Percentiles rank a stretch among this genome's conserved stretches.
phyloP scores from a whole-genome alignment of 345 rosid species.

The Moringa oleifera region DNA sequence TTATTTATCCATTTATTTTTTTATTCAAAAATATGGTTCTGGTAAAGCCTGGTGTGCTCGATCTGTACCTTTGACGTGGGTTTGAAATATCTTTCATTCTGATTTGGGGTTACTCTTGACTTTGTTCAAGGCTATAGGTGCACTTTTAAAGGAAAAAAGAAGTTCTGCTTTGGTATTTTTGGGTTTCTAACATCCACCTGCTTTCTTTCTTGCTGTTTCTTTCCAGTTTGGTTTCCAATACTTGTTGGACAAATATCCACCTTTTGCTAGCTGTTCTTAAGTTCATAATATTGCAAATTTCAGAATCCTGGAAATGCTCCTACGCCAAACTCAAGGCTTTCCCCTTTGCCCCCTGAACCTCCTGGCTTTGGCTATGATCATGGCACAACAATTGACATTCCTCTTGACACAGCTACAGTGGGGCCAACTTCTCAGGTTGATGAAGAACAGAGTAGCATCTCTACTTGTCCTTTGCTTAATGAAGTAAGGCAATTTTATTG shows the following conservation, averaged over 20 bases:
- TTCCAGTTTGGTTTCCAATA: neutral
- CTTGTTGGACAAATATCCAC: neutral
- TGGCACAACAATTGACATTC: slow-evolving; percentile 82
- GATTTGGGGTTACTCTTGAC: slow-evolving; percentile 4
- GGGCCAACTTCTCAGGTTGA: slow-evolving; percentile 33
- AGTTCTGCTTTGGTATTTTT: neutral
- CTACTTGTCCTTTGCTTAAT: slow-evolving; percentile 9
- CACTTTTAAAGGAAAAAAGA: no score
- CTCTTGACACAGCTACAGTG: slow-evolving; percentile 58
- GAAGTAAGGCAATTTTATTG: neutral
- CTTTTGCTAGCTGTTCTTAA: neutral
- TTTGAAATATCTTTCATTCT: neutral
- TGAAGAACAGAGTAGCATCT: slow-evolving; percentile 7
- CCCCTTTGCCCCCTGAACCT: slow-evolving; percentile 97
- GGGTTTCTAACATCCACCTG: neutral
- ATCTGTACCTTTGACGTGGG: no score
- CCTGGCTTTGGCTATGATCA: slow-evolving; percentile 64
- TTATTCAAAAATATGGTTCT: neutral
- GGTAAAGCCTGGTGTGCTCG: neutral
- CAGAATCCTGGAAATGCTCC: slow-evolving; percentile 60
- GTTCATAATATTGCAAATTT: slow-evolving; percentile 2
- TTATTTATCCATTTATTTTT: no score
- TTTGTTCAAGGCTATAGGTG: neutral
- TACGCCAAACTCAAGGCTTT: slow-evolving; percentile 75
- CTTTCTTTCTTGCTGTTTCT: neutral